Evolutionary conservation across 768 basidiomycete species (phyloP).

Genomic region (Phanerochaete carnosa): DNA sequence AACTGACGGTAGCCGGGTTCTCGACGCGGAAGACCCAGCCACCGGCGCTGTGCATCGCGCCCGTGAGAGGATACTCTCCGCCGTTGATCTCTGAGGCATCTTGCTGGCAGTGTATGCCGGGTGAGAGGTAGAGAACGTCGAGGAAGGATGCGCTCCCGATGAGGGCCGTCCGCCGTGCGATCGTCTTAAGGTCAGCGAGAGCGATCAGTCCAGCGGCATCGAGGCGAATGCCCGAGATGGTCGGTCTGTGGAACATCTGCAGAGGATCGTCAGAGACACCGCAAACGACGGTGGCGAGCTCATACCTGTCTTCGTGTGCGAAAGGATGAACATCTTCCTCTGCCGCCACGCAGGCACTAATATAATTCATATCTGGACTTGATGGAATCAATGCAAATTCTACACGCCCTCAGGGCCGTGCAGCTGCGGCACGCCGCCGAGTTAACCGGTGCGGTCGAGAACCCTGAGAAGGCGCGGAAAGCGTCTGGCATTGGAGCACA

Average conservation of each 20-base stretch:
- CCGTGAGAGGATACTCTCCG: constrained; percentile 8
- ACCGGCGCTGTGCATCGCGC: constrained; percentile 7
- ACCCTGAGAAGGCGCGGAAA: background rate
- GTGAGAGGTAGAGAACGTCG: constrained; percentile 10
- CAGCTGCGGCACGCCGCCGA: background rate
- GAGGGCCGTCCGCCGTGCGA: constrained; percentile 9
- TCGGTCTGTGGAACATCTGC: background rate
- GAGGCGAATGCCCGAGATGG: background rate
- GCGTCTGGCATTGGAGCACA: background rate
- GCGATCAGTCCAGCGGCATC: constrained; percentile 11
- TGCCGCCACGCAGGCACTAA: background rate
- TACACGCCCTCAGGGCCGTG: background rate
- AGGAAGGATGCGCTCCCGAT: constrained; percentile 6
- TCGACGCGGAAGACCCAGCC: constrained; percentile 13
- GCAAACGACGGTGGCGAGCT: background rate
- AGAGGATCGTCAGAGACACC: background rate
- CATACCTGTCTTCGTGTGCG: background rate
- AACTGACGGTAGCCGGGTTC: constrained; percentile 9
- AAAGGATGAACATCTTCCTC: background rate
- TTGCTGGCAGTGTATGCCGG: constrained; percentile 11
- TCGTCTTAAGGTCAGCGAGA: constrained; percentile 10
- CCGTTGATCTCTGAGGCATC: constrained; percentile 5
- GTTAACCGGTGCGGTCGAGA: no score
- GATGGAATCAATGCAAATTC: background rate
- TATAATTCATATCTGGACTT: background rate